A percentile compares a stretch with the other conserved stretches of the same genome.
Conservation (phyloP, 148 eudicot species). For the Cornus suecica region DNA sequence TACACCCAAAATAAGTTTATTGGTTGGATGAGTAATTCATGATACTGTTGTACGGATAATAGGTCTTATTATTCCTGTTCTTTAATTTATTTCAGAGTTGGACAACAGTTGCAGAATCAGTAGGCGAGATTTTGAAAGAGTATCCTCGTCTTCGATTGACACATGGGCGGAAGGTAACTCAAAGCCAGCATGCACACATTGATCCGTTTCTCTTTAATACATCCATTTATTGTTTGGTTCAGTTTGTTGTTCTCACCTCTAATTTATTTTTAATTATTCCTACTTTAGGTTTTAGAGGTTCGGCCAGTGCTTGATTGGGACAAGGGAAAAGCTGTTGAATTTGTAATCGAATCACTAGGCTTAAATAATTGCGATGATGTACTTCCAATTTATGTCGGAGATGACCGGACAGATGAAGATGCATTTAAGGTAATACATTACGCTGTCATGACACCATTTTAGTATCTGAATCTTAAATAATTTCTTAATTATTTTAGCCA, state of each 20-base stretch:
- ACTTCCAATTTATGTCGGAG: conserved; percentile 91
- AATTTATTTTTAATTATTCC: not conserved
- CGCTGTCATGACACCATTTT: not conserved
- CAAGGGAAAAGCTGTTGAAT: conserved; percentile 97
- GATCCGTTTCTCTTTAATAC: not conserved
- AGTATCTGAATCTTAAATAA: not conserved
- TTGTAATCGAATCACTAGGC: conserved; percentile 86
- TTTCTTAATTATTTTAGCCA: not conserved
- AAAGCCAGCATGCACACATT: not conserved
- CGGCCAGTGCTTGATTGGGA: conserved; percentile 94
- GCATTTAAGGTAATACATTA: conserved; percentile 71
- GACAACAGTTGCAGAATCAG: conserved; percentile 55
- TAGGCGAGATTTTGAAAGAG: conserved; percentile 45
- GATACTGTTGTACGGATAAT: not conserved
- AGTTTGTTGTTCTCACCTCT: not conserved
- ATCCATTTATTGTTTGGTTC: not conserved
- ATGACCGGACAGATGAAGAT: conserved; percentile 97
- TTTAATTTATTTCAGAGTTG: conserved; percentile 52
- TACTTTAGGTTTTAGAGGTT: conserved; percentile 72
- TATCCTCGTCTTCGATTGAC: conserved; percentile 77
- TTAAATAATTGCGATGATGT: conserved; percentile 62
- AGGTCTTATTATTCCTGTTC: not conserved
- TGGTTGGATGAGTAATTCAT: no score
- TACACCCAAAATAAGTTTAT: not conserved
- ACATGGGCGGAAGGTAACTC: conserved; percentile 80